Conservation (phyloP, 306 rosid genomes). For the Lathyrus aphaca region DNA sequence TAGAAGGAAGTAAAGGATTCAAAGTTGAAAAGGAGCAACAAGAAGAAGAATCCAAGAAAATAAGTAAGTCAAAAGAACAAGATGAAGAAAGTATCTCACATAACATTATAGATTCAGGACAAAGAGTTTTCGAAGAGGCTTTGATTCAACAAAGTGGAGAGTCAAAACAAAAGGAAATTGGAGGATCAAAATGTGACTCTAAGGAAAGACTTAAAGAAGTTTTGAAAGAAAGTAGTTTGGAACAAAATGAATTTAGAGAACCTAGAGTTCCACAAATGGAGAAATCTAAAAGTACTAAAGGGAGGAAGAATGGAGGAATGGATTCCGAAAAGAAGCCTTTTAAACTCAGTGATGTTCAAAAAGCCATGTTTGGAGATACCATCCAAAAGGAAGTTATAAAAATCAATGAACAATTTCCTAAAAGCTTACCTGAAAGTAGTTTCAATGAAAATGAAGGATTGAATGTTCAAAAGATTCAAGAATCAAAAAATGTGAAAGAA, state of each 20-base stretch:
- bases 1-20: conserved; percentile 9
- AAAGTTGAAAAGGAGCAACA: conserved; percentile 21
- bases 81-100: background rate
- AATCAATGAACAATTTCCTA: conserved; percentile 22
- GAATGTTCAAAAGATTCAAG: conserved; percentile 9
- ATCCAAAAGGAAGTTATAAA: background rate
- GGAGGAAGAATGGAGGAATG: conserved; percentile 29
- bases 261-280: conserved; percentile 15
- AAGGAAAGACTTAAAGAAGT: background rate
- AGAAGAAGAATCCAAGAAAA: conserved; percentile 21
- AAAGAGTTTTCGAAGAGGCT: conserved; percentile 22
- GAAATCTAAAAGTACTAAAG: conserved; percentile 26
- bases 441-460: conserved; percentile 1
- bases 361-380: no score
- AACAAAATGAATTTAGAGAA: conserved; percentile 11
- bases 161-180: conserved; percentile 13
- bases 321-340: background rate
- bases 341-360: background rate
- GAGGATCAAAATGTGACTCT: background rate
- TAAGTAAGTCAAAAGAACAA: background rate
- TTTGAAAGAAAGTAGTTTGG: conserved; percentile 20
- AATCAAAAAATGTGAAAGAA: conserved; percentile 3
- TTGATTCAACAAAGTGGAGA: conserved; percentile 26
- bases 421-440: conserved; percentile 14
- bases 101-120: background rate